These are phyloP conservation scores for Solanum chacoense DNA, from an alignment of 305 asterid species.

Conservation along the genomic window DNA sequence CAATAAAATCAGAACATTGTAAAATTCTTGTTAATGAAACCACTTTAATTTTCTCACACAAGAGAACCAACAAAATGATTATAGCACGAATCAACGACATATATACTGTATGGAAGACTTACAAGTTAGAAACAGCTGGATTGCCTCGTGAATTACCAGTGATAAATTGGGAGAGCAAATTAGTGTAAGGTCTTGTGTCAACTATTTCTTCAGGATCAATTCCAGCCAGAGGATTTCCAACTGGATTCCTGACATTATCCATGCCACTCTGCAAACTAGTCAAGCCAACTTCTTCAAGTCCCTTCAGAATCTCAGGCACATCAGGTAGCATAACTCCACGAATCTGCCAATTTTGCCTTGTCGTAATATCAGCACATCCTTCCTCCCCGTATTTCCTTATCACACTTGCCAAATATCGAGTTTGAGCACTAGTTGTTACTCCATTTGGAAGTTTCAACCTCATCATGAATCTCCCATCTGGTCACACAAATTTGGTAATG, in stretches of 20 bases:
- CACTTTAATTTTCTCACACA: neutral
- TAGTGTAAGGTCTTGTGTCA: constrained; percentile 73
- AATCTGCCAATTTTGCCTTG: constrained; percentile 94
- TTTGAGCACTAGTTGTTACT: constrained; percentile 76
- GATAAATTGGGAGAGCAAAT: constrained; percentile 11
- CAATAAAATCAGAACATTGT: neutral
- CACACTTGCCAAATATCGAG: constrained; percentile 70
- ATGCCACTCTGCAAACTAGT: constrained; percentile 97
- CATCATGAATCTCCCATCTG: constrained; percentile 98
- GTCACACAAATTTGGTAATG: neutral
- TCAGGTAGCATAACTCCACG: constrained; percentile 84
- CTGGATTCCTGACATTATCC: constrained; percentile 96
- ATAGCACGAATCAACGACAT: neutral
- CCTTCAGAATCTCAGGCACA: constrained; percentile 75
- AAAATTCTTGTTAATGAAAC: neutral
- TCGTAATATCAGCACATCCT: constrained; percentile 86
- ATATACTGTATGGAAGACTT: neutral
- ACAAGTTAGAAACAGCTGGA: constrained; percentile 26
- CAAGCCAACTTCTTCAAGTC: constrained; percentile 74
- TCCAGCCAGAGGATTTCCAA: constrained; percentile 92
- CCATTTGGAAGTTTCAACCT: constrained; percentile 95
- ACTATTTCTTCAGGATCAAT: constrained; percentile 51
- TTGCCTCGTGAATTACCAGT: constrained; percentile 78
- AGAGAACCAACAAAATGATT: neutral
- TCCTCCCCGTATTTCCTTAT: constrained; percentile 73